Evolutionary conservation across 768 basidiomycete genomes (phyloP).

Genomic region (Hericium rajendrae): DNA sequence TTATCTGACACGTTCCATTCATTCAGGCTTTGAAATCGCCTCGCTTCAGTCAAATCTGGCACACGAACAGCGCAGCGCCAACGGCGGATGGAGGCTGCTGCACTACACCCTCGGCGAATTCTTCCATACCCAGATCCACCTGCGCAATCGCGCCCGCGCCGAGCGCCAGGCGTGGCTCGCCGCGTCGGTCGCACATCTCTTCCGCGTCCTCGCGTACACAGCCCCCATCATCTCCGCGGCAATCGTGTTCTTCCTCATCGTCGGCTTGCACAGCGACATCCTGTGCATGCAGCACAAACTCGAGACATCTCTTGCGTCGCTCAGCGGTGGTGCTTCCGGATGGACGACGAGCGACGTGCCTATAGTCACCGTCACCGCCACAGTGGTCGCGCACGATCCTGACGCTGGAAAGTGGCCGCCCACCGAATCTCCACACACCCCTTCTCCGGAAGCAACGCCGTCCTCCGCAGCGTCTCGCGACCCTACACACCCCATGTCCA

Average conservation of each 20-base stretch:
- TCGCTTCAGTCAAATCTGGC: conserved; percentile 47
- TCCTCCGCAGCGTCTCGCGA: not conserved
- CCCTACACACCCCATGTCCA: not conserved
- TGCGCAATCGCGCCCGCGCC: not conserved
- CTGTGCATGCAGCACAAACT: conserved; percentile 19
- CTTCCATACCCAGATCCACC: conserved; percentile 27
- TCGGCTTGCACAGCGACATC: conserved; percentile 20
- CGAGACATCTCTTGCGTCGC: conserved; percentile 17
- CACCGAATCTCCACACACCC: not conserved
- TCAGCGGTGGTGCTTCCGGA: not conserved
- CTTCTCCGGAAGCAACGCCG: not conserved
- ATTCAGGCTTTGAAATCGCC: conserved; percentile 31
- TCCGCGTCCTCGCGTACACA: conserved; percentile 5
- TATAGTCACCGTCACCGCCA: conserved; percentile 31
- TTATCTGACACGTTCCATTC: not conserved
- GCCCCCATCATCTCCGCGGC: conserved; percentile 16
- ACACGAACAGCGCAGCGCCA: conserved; percentile 31
- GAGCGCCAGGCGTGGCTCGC: not conserved
- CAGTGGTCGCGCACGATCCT: conserved; percentile 14
- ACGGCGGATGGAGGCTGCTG: conserved; percentile 37
- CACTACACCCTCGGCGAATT: conserved; percentile 47
- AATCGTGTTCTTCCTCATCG: conserved; percentile 20
- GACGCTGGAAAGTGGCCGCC: not conserved
- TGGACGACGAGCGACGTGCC: conserved; percentile 1
- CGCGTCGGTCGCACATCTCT: not conserved